A percentile compares a stretch with the other conserved stretches of the same genome.
phyloP scores from a whole-genome alignment of 768 basidiomycete genomes.

The Collybia sp. region DNA sequence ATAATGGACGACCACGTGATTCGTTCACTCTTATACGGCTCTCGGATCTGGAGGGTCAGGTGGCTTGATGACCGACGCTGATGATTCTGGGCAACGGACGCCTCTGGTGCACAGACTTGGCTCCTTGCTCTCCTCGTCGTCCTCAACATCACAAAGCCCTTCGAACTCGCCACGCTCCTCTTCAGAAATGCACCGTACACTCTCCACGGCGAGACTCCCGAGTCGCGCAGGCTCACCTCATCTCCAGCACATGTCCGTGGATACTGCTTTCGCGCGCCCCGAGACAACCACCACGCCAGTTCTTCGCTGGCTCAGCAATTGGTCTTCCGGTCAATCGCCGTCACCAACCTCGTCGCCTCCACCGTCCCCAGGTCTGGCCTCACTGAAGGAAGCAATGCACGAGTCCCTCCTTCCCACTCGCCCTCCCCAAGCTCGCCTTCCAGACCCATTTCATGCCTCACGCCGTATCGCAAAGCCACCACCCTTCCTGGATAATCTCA shows the following conservation, averaged over 20 bases:
- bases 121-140: slow-evolving; percentile 8
- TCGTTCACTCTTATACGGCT: no score
- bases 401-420: slow-evolving; percentile 30
- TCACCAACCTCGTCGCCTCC: slow-evolving; percentile 28
- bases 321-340: slow-evolving; percentile 16
- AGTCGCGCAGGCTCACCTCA: no score
- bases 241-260: not conserved
- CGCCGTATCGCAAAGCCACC: slow-evolving; percentile 37
- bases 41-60: no score
- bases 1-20: not conserved
- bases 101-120: slow-evolving; percentile 16
- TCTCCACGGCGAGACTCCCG: no score
- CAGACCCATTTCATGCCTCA: slow-evolving; percentile 27
- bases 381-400: slow-evolving; percentile 40
- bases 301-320: slow-evolving; percentile 41
- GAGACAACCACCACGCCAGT: slow-evolving; percentile 21
- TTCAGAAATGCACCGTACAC: no score
- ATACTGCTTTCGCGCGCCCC: not conserved
- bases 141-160: not conserved
- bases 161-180: not conserved
- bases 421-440: slow-evolving; percentile 39
- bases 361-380: slow-evolving; percentile 33
- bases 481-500: slow-evolving; percentile 47
- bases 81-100: slow-evolving; percentile 11
- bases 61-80: no score